Conservation (phyloP, 306 rosid genomes). For the Vicia sativa region DNA sequence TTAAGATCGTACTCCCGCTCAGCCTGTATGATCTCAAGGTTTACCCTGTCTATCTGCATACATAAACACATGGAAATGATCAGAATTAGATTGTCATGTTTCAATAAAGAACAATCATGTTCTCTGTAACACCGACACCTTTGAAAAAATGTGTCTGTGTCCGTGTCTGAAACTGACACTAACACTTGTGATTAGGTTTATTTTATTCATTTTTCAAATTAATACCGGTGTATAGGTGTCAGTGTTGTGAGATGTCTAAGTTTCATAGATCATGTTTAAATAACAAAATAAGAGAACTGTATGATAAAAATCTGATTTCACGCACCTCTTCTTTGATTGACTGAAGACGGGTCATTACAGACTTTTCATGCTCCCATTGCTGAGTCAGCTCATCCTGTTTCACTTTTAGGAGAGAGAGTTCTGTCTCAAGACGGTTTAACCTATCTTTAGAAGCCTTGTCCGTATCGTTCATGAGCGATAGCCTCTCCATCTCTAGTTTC, state of each 20-base stretch:
- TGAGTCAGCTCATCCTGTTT: constrained; percentile 71
- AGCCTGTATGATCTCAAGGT: constrained; percentile 94
- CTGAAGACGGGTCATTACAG: constrained; percentile 93
- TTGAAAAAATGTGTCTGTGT: no score
- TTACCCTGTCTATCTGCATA: constrained; percentile 88
- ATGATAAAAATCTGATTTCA: background rate
- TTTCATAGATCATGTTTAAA: background rate
- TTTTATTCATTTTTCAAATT: no score
- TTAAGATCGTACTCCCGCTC: constrained; percentile 97
- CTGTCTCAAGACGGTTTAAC: constrained; percentile 84
- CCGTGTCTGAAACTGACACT: no score
- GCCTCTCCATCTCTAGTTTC: constrained; percentile 97
- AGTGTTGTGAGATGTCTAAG: no score
- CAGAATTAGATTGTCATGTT: constrained; percentile 10
- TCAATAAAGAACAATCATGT: background rate
- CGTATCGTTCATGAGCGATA: constrained; percentile 86
- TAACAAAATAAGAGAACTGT: background rate
- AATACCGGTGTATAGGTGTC: no score
- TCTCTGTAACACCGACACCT: no score
- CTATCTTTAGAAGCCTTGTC: constrained; percentile 92
- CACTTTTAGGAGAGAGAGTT: constrained; percentile 83
- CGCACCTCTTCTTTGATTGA: constrained; percentile 95
- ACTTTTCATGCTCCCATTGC: constrained; percentile 98
- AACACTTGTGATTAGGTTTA: no score
- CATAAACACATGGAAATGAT: constrained; percentile 18